Evolutionary conservation across 495 filamentous ascomycete species (phyloP).

Genomic region (Chaetomidium leptoderma): DNA sequence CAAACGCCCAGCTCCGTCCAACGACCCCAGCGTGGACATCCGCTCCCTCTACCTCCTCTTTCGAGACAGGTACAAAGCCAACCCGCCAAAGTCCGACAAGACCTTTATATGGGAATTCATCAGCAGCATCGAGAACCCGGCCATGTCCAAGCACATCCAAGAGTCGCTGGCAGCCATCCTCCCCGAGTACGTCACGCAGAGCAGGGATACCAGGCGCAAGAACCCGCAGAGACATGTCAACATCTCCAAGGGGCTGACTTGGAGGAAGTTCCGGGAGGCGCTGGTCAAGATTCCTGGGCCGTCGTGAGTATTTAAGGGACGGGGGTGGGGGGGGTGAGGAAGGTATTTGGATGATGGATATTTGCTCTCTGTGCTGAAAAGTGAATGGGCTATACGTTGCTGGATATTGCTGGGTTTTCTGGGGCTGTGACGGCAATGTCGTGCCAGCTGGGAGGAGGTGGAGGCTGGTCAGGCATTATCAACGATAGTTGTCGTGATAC

Average conservation of each 20-base stretch:
- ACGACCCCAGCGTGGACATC: conserved; percentile 12
- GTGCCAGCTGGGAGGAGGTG: too few species aligned
- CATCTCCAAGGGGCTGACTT: conserved; percentile 21
- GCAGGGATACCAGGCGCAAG: conserved; percentile 2
- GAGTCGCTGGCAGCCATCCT: conserved; percentile 16
- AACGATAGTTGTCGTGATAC: too few species aligned
- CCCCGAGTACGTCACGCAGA: conserved; percentile 14
- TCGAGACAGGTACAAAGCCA: conserved; percentile 19
- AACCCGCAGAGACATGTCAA: conserved; percentile 10
- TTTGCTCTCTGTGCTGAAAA: too few species aligned
- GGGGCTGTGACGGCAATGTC: too few species aligned
- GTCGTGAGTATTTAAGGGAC: not conserved
- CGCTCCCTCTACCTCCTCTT: conserved; percentile 19
- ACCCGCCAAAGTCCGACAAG: conserved; percentile 22
- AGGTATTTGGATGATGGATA: not conserved
- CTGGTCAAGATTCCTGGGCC: conserved; percentile 11
- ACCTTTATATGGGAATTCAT: conserved; percentile 29
- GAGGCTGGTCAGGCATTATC: too few species aligned
- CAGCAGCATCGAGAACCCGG: conserved; percentile 17
- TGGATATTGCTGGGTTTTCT: too few species aligned
- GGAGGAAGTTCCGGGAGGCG: conserved; percentile 23
- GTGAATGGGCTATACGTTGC: too few species aligned
- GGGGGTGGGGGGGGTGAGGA: not conserved
- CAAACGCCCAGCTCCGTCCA: not conserved
- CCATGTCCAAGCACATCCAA: conserved; percentile 25